Evolutionary conservation across 2,329 filamentous ascomycete genomes (phyloP), one percentile per base, ranked within the genome.

Genomic region (Talaromyces marneffei): DNA sequence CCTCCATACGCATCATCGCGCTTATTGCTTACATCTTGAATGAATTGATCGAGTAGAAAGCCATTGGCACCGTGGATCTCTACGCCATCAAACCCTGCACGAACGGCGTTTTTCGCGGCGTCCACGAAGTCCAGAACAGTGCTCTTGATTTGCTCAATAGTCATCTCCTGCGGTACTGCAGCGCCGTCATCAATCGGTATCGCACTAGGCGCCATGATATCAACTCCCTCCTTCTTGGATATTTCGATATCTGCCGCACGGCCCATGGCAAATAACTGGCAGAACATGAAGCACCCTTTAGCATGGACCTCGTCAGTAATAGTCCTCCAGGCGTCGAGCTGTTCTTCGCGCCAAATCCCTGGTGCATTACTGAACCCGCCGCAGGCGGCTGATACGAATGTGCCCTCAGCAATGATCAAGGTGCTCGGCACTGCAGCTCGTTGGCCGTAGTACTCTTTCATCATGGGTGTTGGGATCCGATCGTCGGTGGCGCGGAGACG

Each of bases 251-350:
- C 70, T 1, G 81, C 81, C 3, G 79, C 78, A 9, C 86, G 79
- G 1, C 87, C 85, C n/a, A 83, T 74, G 0, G 80, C 80, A 77
- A 83, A 87, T 0, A 89, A 74, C 67, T 89, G 86, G 1, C 79
- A 73, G 71, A 77, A 86, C 27, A 88, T 84, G 67, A 77, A 83
- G 23, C 77, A 79, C 1, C 82, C 82, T 63, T 85, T 85, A 25
- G 75, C 75, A 66, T 89, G 86, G 0, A 89, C 84, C 0, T 80
- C 81, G n/a, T 84, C 79, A 1, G 82, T 83, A 39, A 88, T 75
- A 2, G 77, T 72, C 64, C 79, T 82, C 86, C 86, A 89, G 0
- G 76, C 81, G 0, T 74, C 75, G 18, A 85, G 74, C 61, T 87
- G 83, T 9, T 75, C 77, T 0, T 78, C 70, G 9, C 70, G 80